A percentile compares a stretch with the other conserved stretches of the same genome.
These are phyloP conservation scores for Pouteria campechiana DNA, from an alignment of 179 eudicot genomes.

Conservation along the genomic window DNA sequence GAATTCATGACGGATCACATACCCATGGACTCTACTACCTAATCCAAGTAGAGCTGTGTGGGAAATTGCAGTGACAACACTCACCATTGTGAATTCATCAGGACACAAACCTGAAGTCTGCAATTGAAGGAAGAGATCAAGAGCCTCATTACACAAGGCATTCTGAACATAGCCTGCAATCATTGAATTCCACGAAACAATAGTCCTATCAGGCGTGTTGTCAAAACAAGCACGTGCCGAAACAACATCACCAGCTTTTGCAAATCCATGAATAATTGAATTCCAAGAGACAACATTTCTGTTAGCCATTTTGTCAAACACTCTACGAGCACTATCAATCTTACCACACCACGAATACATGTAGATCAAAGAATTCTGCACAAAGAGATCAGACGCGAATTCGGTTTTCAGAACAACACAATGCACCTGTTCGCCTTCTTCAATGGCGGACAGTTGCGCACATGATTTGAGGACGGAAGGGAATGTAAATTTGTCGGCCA, in stretches of 20 bases:
- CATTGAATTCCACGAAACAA: constrained; percentile 62
- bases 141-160: constrained; percentile 36
- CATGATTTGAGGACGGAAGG: constrained; percentile 71
- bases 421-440: constrained; percentile 47
- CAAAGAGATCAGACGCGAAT: constrained; percentile 38
- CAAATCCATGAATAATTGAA: constrained; percentile 41
- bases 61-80: constrained; percentile 53
- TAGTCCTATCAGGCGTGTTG: constrained; percentile 45
- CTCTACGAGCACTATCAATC: constrained; percentile 24
- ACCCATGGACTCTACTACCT: constrained; percentile 62
- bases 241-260: constrained; percentile 31
- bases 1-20: constrained; percentile 18
- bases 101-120: constrained; percentile 14
- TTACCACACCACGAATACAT: constrained; percentile 53
- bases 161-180: constrained; percentile 47
- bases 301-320: constrained; percentile 44
- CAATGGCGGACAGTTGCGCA: constrained; percentile 26
- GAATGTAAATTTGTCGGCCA: constrained; percentile 31
- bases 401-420: constrained; percentile 39
- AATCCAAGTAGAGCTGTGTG: constrained; percentile 54
- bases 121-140: constrained; percentile 69
- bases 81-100: constrained; percentile 37
- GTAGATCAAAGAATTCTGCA: constrained; percentile 66
- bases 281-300: constrained; percentile 67
- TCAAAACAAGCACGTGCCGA: constrained; percentile 49